Percentiles rank a stretch among this genome's conserved stretches.
Evolutionary conservation across 129 eudicot species (phyloP).

Genomic region (Solidago caesia): DNA sequence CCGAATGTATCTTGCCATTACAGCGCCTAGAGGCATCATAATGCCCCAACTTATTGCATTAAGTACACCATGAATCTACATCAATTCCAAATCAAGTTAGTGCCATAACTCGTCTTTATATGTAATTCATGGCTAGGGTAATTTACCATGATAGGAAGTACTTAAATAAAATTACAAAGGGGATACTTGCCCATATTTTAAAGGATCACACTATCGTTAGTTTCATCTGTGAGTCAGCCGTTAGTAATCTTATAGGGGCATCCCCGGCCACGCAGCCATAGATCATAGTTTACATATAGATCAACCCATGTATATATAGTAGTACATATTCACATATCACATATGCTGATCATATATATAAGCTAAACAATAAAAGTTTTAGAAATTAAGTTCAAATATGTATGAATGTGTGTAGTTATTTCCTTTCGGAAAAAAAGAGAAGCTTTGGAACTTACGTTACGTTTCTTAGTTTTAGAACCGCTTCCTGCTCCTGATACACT

Average conservation of each 20-base stretch:
- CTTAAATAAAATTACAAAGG: background rate
- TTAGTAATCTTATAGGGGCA: too few species aligned
- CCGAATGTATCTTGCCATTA: constrained; percentile 57
- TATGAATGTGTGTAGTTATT: too few species aligned
- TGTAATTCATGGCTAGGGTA: background rate
- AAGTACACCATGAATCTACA: constrained; percentile 69
- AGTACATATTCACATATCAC: too few species aligned
- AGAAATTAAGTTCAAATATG: background rate
- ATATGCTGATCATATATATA: too few species aligned
- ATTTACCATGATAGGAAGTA: too few species aligned
- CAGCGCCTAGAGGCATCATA: constrained; percentile 60
- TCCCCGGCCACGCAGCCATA: too few species aligned
- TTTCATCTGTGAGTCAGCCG: too few species aligned
- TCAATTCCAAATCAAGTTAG: background rate
- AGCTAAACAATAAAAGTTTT: too few species aligned
- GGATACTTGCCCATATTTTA: too few species aligned
- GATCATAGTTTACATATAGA: too few species aligned
- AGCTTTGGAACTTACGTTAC: constrained; percentile 41
- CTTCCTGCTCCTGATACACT: constrained; percentile 27
- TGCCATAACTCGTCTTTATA: background rate
- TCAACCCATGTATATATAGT: too few species aligned
- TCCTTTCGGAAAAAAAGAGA: background rate
- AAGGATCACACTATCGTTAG: too few species aligned
- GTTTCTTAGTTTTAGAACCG: constrained; percentile 40
- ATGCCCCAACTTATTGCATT: constrained; percentile 77